A percentile compares a stretch with the other conserved stretches of the same genome.
Conservation (phyloP, 192 early-diverging fungal genomes). For the Podila verticillata region DNA sequence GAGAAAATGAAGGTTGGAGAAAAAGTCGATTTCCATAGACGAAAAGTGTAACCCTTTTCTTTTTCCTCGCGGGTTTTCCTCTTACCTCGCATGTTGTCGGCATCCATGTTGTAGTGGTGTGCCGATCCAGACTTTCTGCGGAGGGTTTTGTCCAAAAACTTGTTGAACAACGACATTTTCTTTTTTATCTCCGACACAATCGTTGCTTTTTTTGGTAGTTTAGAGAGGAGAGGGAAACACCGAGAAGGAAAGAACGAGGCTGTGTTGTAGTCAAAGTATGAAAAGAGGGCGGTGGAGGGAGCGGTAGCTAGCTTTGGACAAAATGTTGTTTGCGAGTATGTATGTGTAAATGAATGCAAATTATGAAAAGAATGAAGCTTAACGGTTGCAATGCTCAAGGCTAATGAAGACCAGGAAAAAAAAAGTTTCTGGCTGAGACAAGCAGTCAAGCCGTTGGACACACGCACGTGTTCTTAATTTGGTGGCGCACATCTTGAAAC, state of each 20-base stretch:
- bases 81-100: slow-evolving; percentile 17
- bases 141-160: slow-evolving; percentile 33
- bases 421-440: no score
- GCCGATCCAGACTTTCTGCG: slow-evolving; percentile 10
- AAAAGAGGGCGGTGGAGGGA: not conserved
- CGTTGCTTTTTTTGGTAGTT: not conserved
- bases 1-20: no score
- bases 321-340: not conserved
- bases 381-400: not conserved
- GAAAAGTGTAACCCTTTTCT: no score
- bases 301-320: no score
- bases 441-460: no score
- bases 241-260: not conserved
- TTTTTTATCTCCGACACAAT: not conserved
- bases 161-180: slow-evolving; percentile 40
- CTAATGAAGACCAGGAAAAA: no score
- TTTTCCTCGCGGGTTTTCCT: not conserved
- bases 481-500: no score
- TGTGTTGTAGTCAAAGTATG: not conserved
- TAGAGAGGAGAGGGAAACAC: not conserved
- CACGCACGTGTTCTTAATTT: no score
- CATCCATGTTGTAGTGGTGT: slow-evolving; percentile 12
- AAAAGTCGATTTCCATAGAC: no score
- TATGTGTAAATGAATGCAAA: not conserved
- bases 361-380: not conserved